phyloP scores from a whole-genome alignment of 345 rosid species.

The Camelina neglecta region DNA sequence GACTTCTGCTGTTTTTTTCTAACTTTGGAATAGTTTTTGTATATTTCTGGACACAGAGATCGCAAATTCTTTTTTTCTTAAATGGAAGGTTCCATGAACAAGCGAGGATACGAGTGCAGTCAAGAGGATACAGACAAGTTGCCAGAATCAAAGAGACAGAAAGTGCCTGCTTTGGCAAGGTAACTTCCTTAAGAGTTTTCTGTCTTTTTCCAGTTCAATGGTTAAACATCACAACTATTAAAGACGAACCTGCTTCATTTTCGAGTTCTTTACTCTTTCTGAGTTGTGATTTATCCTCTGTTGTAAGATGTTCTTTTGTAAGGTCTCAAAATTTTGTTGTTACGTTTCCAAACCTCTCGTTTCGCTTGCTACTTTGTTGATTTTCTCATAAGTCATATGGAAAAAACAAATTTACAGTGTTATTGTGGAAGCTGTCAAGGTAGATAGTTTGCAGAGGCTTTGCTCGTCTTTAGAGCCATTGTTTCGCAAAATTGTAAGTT shows the following conservation, averaged over 20 bases:
- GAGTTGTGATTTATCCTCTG: slow-evolving; percentile 1
- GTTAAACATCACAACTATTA: slow-evolving; percentile 16
- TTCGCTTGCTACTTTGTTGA: slow-evolving; percentile 10
- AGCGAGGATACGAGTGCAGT: slow-evolving; percentile 62
- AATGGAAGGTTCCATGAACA: slow-evolving; percentile 75
- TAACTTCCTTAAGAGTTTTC: slow-evolving; percentile 39
- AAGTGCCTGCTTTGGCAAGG: slow-evolving; percentile 88
- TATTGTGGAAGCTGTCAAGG: slow-evolving; percentile 93
- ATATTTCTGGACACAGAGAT: slow-evolving; percentile 20
- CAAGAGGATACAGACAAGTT: slow-evolving; percentile 55
- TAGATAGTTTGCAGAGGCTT: slow-evolving; percentile 88
- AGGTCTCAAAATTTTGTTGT: slow-evolving; percentile 1
- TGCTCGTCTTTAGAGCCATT: slow-evolving; percentile 96
- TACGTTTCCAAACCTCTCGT: slow-evolving; percentile 6
- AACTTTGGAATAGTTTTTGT: slow-evolving; percentile 41
- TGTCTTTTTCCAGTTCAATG: slow-evolving; percentile 12
- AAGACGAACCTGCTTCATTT: slow-evolving; percentile 11
- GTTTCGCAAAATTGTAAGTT: slow-evolving; percentile 86
- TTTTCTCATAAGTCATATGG: slow-evolving; percentile 32
- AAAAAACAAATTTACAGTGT: slow-evolving; percentile 60
- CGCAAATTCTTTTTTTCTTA: slow-evolving; percentile 39
- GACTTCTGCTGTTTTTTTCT: slow-evolving; percentile 35
- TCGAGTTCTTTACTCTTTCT: slow-evolving; percentile 15
- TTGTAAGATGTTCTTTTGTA: not conserved
- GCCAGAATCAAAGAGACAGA: slow-evolving; percentile 72